These are phyloP conservation scores for Purpureocillium takamizusanense DNA, from an alignment of 2,329 filamentous ascomycete species.

Conservation along the genomic window DNA sequence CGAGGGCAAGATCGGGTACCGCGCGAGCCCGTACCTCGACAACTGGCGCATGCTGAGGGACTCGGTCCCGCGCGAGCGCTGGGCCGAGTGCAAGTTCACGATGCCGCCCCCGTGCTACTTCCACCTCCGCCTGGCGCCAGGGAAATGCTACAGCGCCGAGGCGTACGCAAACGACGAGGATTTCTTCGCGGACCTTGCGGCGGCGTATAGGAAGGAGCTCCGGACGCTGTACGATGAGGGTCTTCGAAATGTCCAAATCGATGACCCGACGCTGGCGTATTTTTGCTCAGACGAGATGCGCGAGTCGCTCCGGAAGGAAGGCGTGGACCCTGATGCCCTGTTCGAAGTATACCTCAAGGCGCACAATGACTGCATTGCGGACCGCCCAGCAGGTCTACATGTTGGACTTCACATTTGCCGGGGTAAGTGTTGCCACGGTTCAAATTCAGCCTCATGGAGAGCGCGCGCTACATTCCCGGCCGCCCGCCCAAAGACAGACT, in stretches of 20 bases:
- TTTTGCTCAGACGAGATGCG: conserved; percentile 64
- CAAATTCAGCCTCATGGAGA: no score
- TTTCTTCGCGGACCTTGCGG: conserved; percentile 48
- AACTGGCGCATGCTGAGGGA: conserved; percentile 29
- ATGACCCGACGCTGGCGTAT: conserved; percentile 54
- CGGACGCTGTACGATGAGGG: conserved; percentile 45
- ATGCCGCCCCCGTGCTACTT: conserved; percentile 61
- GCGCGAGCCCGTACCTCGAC: conserved; percentile 31
- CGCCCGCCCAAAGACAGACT: no score
- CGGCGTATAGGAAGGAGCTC: conserved; percentile 45
- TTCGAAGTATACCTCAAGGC: conserved; percentile 63
- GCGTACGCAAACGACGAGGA: conserved; percentile 43
- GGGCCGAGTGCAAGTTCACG: conserved; percentile 59
- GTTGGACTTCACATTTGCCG: conserved; percentile 57
- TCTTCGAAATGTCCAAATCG: conserved; percentile 48
- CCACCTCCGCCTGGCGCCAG: conserved; percentile 43
- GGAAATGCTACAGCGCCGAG: conserved; percentile 41
- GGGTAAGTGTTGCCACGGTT: conserved; percentile 12
- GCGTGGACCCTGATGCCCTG: conserved; percentile 53
- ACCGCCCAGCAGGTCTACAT: conserved; percentile 56
- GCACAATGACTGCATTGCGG: conserved; percentile 61
- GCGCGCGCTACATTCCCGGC: no score
- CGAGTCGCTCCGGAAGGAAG: conserved; percentile 44
- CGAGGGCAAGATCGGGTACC: conserved; percentile 31
- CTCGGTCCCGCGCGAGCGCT: conserved; percentile 45